Evolutionary conservation across 345 rosid genomes (phyloP), one percentile per base, ranked within the genome.

Genomic region (Populus ilicifolia): DNA sequence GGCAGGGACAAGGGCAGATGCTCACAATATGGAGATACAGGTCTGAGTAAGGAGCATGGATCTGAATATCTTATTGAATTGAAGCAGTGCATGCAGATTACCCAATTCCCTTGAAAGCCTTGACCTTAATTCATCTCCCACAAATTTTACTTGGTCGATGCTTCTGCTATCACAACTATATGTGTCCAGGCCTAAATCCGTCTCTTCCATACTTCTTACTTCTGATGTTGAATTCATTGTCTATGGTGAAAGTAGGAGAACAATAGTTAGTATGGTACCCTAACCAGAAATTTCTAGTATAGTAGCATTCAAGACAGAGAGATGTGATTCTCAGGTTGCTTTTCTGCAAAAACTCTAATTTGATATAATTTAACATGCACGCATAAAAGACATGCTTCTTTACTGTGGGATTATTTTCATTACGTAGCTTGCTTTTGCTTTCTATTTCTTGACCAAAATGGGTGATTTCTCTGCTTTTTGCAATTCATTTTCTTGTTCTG

Each of bases 11-110:
- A 75, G 79, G 80, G 71, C 50, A 68, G 75, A 69, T n/a, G 30
- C 73, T 43, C 82, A 71, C 46, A 71, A 46, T 78, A 69, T 38
- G 73, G 85, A 41, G 71, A 71, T 79, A 75, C 88, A 84, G 91
- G 98, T 89, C 66, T 64, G 78, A 71, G 11, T 38, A 70, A 56
- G 81, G 74, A 76, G 38, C 71, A 36, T 82, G 18, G 20, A 62
- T 69, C 70, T 12, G n/a, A 35, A 38, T 71, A 18, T 52, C 17
- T 30, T 30, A 16, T 4, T 69, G 52, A 5, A 14, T 6, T 8
- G 20, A 20, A 69, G 39, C 46, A 43, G 14, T 43, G 13, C 12
- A 43, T 43, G 14, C 46, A 0, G 46, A 43, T 11, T 13, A 43
- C 46, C 46, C 46, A 43, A 11, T 11, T 2, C 14, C 46, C 46